A percentile compares a stretch with the other conserved stretches of the same genome.
These are phyloP conservation scores for Pythium aquatile DNA, from an alignment of 352 stramenopile genomes.

Conservation along the genomic window DNA sequence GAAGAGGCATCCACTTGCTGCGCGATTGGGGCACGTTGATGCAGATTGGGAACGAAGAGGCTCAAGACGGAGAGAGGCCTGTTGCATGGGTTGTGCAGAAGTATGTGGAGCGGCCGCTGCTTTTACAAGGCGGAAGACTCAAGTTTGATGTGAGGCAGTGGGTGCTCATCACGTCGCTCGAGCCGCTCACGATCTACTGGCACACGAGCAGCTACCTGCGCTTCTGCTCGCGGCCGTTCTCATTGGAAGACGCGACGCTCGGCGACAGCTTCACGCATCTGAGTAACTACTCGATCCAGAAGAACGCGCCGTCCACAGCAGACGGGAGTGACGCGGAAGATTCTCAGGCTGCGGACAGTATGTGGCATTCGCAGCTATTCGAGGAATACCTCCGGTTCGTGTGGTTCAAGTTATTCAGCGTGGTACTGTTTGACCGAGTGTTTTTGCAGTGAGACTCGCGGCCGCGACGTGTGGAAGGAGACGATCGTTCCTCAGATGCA, in stretches of 20 bases:
- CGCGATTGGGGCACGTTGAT: constrained; percentile 35
- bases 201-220: constrained; percentile 72
- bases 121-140: constrained; percentile 36
- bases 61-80: neutral
- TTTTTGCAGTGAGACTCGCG: constrained; percentile 15
- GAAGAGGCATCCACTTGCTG: constrained; percentile 61
- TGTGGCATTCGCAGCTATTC: constrained; percentile 63
- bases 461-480: constrained; percentile 47
- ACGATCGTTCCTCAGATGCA: constrained; percentile 61
- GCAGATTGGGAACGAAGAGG: constrained; percentile 12
- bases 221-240: constrained; percentile 65
- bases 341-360: constrained; percentile 29
- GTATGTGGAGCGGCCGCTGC: constrained; percentile 79
- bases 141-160: constrained; percentile 90
- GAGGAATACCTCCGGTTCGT: constrained; percentile 38
- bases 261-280: constrained; percentile 69
- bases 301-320: constrained; percentile 30
- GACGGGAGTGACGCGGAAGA: neutral
- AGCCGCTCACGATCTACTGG: constrained; percentile 62
- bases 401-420: too few species aligned
- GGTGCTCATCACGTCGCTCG: constrained; percentile 68
- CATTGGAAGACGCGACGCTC: constrained; percentile 28
- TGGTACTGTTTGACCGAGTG: neutral
- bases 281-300: constrained; percentile 87
- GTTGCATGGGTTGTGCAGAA: constrained; percentile 75